A percentile compares a stretch with the other conserved stretches of the same genome.
Conservation (phyloP, 2,329 filamentous ascomycete species). For the Claviceps digitariae region DNA sequence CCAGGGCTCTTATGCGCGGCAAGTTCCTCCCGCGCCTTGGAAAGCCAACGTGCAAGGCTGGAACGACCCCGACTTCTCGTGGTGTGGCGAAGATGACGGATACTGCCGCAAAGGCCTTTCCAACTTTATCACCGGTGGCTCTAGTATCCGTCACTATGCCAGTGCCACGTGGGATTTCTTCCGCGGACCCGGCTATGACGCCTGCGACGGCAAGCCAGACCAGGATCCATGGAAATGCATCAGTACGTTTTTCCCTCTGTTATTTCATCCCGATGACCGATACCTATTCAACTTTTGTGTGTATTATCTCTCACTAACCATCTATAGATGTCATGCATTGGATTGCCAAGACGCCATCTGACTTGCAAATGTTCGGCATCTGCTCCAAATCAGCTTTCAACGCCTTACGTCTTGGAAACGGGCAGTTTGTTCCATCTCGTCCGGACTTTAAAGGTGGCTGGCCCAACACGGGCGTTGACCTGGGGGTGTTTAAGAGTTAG, state of each 20-base stretch:
- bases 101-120: constrained; percentile 28
- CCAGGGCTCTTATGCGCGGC: constrained; percentile 18
- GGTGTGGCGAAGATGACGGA: constrained; percentile 22
- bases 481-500: background rate
- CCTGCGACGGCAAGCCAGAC: constrained; percentile 12
- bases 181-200: constrained; percentile 23
- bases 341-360: background rate
- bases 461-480: background rate
- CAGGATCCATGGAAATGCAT: background rate
- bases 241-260: background rate
- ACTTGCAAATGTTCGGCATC: constrained; percentile 1
- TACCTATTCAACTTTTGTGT: no score
- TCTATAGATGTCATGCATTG: constrained; percentile 2
- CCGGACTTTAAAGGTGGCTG: background rate
- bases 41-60: constrained; percentile 19
- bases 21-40: constrained; percentile 25
- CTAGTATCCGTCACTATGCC: constrained; percentile 26
- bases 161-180: constrained; percentile 31
- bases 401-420: background rate
- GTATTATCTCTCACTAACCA: background rate
- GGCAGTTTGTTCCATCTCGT: background rate
- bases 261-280: no score
- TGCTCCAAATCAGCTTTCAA: constrained; percentile 2
- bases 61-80: constrained; percentile 29
- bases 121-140: constrained; percentile 28